phyloP scores from a whole-genome alignment of 139 green algal species.

The Coccomyxa sp. region DNA sequence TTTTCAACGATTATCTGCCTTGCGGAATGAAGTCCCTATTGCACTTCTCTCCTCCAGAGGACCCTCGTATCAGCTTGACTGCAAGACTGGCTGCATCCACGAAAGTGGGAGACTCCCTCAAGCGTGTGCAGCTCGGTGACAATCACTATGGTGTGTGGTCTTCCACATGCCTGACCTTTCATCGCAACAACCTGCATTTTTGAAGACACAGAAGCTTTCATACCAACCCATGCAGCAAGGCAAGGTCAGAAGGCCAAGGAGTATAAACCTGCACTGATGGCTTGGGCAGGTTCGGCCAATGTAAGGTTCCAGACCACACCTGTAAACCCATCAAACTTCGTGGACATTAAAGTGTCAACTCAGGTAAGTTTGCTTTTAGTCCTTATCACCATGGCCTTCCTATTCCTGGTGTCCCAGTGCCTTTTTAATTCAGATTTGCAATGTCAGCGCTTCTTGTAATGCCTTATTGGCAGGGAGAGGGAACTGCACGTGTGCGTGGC shows the following conservation, averaged over 20 bases:
- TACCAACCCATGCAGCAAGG: too few relatives aligned
- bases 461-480: background rate
- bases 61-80: constrained; percentile 44
- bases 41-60: constrained; percentile 14
- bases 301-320: constrained; percentile 50
- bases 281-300: constrained; percentile 35
- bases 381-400: background rate
- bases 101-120: background rate
- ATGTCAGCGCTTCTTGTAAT: background rate
- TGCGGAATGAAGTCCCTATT: background rate
- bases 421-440: background rate
- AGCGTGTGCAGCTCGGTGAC: background rate
- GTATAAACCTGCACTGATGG: too few relatives aligned
- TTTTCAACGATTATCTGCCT: constrained; percentile 56
- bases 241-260: too few relatives aligned
- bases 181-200: too few relatives aligned
- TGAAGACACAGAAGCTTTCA: too few relatives aligned
- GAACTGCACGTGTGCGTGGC: constrained; percentile 12
- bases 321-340: constrained; percentile 35
- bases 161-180: too few relatives aligned
- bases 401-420: too few relatives aligned
- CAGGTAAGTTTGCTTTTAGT: background rate
- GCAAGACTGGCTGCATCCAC: constrained; percentile 30
- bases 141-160: background rate
- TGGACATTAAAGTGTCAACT: constrained; percentile 51